Conservation (phyloP, 805 yeast genomes). For the Yamadazyma nakazawae region DNA sequence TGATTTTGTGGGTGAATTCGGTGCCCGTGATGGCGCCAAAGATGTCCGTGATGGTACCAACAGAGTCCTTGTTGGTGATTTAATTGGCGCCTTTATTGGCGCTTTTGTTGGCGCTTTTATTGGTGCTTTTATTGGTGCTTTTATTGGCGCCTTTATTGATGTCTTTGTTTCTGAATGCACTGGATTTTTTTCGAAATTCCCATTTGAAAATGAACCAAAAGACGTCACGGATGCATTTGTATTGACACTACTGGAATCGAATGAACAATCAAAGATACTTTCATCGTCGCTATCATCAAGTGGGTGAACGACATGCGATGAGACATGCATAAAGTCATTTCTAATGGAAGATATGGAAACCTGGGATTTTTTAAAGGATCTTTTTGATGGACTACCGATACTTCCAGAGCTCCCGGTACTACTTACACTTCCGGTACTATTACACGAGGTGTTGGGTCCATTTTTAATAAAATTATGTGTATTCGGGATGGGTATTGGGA, state of each 20-base stretch:
- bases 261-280: not conserved
- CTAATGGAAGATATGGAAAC: not conserved
- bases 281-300: slow-evolving; percentile 11
- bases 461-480: too few relatives aligned
- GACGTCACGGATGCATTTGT: slow-evolving; percentile 2
- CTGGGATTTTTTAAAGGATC: not conserved
- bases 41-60: too few relatives aligned
- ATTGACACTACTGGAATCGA: slow-evolving; percentile 8
- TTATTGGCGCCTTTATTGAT: too few relatives aligned
- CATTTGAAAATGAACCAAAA: not conserved
- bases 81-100: too few relatives aligned
- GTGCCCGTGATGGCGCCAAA: too few relatives aligned
- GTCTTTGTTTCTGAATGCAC: not conserved
- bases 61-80: too few relatives aligned
- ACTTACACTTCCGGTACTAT: not conserved
- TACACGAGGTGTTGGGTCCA: not conserved
- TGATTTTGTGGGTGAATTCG: too few relatives aligned
- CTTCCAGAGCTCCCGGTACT: not conserved
- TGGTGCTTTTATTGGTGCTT: too few relatives aligned
- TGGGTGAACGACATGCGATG: not conserved
- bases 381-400: not conserved
- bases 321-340: not conserved
- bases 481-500: slow-evolving; percentile 2
- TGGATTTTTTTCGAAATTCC: not conserved
- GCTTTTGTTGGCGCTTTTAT: too few relatives aligned